A percentile compares a stretch with the other conserved stretches of the same genome.
Conservation (phyloP, 2,329 filamentous ascomycete species). For the Fusarium anguioides region DNA sequence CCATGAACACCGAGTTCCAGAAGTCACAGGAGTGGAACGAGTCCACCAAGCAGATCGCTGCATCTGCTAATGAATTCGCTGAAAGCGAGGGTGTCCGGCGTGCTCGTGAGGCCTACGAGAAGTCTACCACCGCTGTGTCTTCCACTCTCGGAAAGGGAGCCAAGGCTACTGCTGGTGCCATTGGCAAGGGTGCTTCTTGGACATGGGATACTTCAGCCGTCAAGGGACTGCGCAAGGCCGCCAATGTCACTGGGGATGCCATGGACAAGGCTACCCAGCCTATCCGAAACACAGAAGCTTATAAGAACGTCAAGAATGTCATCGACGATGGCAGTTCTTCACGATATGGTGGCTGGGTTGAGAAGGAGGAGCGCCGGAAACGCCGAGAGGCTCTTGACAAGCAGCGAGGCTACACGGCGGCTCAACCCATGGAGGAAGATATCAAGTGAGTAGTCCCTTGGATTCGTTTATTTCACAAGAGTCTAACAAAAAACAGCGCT, state of each 20-base stretch:
- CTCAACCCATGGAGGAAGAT: slow-evolving; percentile 80
- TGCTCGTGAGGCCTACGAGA: slow-evolving; percentile 86
- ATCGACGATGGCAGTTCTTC: slow-evolving; percentile 98
- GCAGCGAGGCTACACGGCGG: slow-evolving; percentile 58
- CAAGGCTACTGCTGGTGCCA: slow-evolving; percentile 84
- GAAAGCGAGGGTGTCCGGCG: slow-evolving; percentile 92
- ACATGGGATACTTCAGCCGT: slow-evolving; percentile 97
- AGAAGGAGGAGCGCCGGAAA: slow-evolving; percentile 91
- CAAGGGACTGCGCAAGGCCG: slow-evolving; percentile 88
- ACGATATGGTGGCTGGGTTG: slow-evolving; percentile 94
- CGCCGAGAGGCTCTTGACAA: slow-evolving; percentile 80
- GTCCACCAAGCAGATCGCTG: slow-evolving; percentile 92
- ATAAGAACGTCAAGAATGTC: slow-evolving; percentile 92
- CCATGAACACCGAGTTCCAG: slow-evolving; percentile 93
- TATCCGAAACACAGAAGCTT: slow-evolving; percentile 93
- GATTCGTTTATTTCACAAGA: not conserved
- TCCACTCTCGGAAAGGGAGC: slow-evolving; percentile 82
- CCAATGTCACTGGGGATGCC: slow-evolving; percentile 84
- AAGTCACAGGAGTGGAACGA: slow-evolving; percentile 99
- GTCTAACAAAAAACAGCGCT: slow-evolving; percentile 69
- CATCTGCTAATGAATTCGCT: slow-evolving; percentile 88
- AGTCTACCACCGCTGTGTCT: slow-evolving; percentile 84
- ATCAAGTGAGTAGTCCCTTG: slow-evolving; percentile 78
- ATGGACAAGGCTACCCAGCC: slow-evolving; percentile 96
- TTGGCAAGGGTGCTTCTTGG: slow-evolving; percentile 93